phyloP scores from a whole-genome alignment of 129 eudicot genomes.

The Silybum marianum region DNA sequence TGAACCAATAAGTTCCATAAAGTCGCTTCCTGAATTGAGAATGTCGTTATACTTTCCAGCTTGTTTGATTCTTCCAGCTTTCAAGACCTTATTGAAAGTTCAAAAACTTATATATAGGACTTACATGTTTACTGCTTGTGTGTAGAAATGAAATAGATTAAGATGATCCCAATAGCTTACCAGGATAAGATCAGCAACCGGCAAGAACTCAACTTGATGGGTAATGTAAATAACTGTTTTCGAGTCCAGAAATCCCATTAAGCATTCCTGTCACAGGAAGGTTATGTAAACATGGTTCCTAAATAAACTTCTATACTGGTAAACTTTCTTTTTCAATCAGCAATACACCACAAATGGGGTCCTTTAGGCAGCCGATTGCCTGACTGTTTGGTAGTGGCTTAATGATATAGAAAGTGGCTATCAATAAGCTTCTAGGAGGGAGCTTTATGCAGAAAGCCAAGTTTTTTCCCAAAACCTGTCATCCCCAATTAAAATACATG shows the following conservation, averaged over 20 bases:
- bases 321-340: no score
- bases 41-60: constrained; percentile 81
- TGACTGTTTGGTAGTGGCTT: no score
- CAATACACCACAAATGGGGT: no score
- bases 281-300: neutral
- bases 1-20: constrained; percentile 87
- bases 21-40: constrained; percentile 66
- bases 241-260: constrained; percentile 59
- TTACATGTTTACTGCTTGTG: neutral
- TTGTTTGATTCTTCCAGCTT: constrained; percentile 75
- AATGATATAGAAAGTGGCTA: no score
- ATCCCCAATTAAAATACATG: no score
- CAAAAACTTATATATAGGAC: neutral
- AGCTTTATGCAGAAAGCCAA: no score
- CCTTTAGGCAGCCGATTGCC: no score
- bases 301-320: neutral
- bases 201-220: constrained; percentile 94
- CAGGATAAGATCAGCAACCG: constrained; percentile 84
- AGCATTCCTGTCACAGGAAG: constrained; percentile 63
- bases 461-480: no score
- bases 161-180: constrained; percentile 40
- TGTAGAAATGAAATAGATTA: constrained; percentile 14
- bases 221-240: constrained; percentile 86
- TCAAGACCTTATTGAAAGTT: constrained; percentile 60
- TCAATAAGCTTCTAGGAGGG: no score